Conservation (phyloP, 805 yeast species). For the Pichia gijzeniarum region DNA sequence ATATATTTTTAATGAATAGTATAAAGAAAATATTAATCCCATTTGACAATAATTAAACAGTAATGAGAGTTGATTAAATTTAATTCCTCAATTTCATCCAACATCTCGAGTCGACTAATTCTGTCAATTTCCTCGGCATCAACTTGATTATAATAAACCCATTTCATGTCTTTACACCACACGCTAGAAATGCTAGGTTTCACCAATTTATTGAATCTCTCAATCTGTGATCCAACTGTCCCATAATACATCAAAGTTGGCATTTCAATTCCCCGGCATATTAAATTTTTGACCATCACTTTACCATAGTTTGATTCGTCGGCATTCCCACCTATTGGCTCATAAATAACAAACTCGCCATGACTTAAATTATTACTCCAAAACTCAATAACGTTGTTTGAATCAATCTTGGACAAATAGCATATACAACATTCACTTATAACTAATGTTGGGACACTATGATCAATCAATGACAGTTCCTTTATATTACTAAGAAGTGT, state of each 20-base stretch:
- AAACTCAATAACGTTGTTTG: constrained; percentile 38
- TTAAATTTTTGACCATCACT: constrained; percentile 60
- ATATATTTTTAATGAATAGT: neutral
- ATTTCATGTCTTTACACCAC: constrained; percentile 41
- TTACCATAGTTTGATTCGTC: constrained; percentile 45
- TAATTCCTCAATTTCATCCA: constrained; percentile 75
- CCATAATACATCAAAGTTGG: constrained; percentile 51
- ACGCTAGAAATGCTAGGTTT: constrained; percentile 15
- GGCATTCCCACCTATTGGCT: constrained; percentile 52
- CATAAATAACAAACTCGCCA: constrained; percentile 47
- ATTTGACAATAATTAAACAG: constrained; percentile 32
- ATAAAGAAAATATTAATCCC: constrained; percentile 13
- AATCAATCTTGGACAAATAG: constrained; percentile 49
- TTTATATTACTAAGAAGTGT: neutral
- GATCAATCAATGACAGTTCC: constrained; percentile 16
- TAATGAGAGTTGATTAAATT: constrained; percentile 57
- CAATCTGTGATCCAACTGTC: constrained; percentile 35
- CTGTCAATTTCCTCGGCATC: constrained; percentile 33
- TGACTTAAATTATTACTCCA: constrained; percentile 29
- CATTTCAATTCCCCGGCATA: constrained; percentile 53
- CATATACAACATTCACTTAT: constrained; percentile 75
- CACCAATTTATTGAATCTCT: constrained; percentile 29
- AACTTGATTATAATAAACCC: constrained; percentile 39
- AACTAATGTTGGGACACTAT: constrained; percentile 48
- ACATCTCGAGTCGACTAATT: constrained; percentile 50